Evolutionary conservation across 1,284 basidiomycete species (phyloP), one percentile per base, ranked within the genome.

Genomic region (Nidula niveotomentosa): DNA sequence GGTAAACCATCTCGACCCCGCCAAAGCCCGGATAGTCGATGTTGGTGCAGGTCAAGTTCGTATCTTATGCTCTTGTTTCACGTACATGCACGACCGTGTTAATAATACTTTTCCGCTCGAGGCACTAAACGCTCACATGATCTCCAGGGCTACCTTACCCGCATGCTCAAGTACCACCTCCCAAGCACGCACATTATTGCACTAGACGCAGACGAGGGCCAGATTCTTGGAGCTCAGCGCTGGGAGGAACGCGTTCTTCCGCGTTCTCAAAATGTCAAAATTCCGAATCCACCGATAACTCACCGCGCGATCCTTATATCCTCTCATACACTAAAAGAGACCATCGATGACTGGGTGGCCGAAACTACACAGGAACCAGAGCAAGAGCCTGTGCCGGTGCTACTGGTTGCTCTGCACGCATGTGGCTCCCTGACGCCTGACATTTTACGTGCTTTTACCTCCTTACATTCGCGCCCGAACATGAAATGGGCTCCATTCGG

Each of bases 361-460:
- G 60, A 59, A 33, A 54, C 54, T 33, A 55, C 39, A 30, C 53
- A 51, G 37, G 55, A 59, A 43, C 8, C 53, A 9, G 41, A 55
- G 36, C 41, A 49, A 53, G 30, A 51, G 12, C 69, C 72, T 2
- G 60, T 72, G 7, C 83, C 83, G 2, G 76, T 88, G 4, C 67
- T 86, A 35, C 71, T 90, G 49, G 79, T 89, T 34, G 88, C 84
- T 9, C 74, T 90, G 46, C 88, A 90, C 66, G 55, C 63, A 62
- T 77, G 76, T 56, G 77, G 77, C 2, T 74, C 77, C 5, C 68
- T 79, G 48, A 77, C 76, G 1, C 74, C 71, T 7, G 75, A 75
- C 56, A 65, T 76, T 45, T 58, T 78, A 45, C 71, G 73, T 45
- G 67, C 71, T 37, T 71, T 72, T 54, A 57, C 69, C 48, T 49